A percentile compares a stretch with the other conserved stretches of the same genome.
These are phyloP conservation scores for Pachysandra terminalis DNA, from an alignment of 164 flowering plant species.

Conservation along the genomic window DNA sequence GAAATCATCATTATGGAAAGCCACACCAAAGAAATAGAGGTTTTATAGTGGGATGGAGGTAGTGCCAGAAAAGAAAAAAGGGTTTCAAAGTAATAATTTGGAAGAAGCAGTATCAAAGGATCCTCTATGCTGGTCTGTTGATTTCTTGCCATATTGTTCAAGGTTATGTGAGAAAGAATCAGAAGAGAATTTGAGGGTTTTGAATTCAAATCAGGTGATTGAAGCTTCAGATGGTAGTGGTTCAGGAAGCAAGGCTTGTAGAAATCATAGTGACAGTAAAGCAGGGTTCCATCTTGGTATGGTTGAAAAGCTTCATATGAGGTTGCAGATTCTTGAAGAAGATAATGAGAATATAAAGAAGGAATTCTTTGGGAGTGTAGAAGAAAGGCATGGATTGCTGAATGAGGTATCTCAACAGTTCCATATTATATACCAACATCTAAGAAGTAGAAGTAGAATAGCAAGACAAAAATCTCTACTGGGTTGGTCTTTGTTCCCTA, in stretches of 20 bases:
- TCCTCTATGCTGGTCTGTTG: background rate
- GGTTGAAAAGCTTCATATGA: slow-evolving; percentile 19
- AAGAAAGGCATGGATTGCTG: slow-evolving; percentile 32
- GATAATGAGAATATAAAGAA: slow-evolving; percentile 26
- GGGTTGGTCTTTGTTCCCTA: background rate
- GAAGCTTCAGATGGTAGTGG: too few species aligned
- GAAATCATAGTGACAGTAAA: slow-evolving; percentile 9
- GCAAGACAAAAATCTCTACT: background rate
- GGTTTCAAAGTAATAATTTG: background rate
- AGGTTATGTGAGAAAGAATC: slow-evolving; percentile 3
- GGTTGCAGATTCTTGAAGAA: slow-evolving; percentile 40
- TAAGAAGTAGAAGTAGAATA: slow-evolving; percentile 2
- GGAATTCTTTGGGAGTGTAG: slow-evolving; percentile 20
- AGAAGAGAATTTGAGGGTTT: background rate
- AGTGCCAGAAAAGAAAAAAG: background rate
- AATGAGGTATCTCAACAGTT: slow-evolving; percentile 27
- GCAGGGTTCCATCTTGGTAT: slow-evolving; percentile 4
- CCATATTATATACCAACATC: slow-evolving; percentile 7
- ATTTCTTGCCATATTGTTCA: background rate
- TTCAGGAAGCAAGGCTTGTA: slow-evolving; percentile 1
- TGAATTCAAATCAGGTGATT: slow-evolving; percentile 1
- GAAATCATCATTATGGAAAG: background rate
- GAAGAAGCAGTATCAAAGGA: background rate
- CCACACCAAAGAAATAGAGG: background rate
- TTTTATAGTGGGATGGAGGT: background rate